Evolutionary conservation across 2,329 filamentous ascomycete genomes (phyloP), one percentile per base, ranked within the genome.

Genomic region (Oidium heveae): DNA sequence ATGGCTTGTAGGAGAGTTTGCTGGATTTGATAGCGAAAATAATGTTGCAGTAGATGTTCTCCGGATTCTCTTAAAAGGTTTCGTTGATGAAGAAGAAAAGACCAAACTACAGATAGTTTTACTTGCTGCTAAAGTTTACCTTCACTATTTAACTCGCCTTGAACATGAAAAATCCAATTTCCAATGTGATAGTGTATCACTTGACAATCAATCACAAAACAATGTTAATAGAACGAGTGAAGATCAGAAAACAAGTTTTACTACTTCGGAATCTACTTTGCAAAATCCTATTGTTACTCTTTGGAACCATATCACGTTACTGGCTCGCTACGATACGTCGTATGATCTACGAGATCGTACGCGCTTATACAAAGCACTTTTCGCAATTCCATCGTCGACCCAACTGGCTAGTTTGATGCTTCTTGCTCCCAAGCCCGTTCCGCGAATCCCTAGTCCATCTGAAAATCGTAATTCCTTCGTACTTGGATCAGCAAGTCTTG

Each of bases 1-100:
- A 61, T 98, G 91, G 91, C 77, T 98, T 0, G 88, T 96, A 0
- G 91, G 91, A 49, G 91, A 98, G 67, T 96, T 93, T 62, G 79
- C 89, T 0, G 86, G 86, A 0, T 68, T 83, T 2, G 79, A 86
- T 55, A 76, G 81, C 10, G 81, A 88, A 57, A 81, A 91, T 64
- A 94, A 93, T 62, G 89, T 98, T 57, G 91, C 91, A 0, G 81
- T 89, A 0, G 91, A 98, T 63, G 87, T 96, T 7, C 70, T 96
- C 36, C 79, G 91, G 8, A 89, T 96, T 46, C 70, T 98, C 2
- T 75, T 87, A 47, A 89, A 87, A 65, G 82, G 81, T 18, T 98
- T 96, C 63, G 72, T 80, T 1, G 79, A 80, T 57, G 91, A 98
- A 68, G 80, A 80, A 1, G 87, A 95, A 64, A 73, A 81, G 32